A percentile compares a stretch with the other conserved stretches of the same genome.
phyloP scores from a whole-genome alignment of 805 yeast genomes.

The Teunomyces atbi region DNA sequence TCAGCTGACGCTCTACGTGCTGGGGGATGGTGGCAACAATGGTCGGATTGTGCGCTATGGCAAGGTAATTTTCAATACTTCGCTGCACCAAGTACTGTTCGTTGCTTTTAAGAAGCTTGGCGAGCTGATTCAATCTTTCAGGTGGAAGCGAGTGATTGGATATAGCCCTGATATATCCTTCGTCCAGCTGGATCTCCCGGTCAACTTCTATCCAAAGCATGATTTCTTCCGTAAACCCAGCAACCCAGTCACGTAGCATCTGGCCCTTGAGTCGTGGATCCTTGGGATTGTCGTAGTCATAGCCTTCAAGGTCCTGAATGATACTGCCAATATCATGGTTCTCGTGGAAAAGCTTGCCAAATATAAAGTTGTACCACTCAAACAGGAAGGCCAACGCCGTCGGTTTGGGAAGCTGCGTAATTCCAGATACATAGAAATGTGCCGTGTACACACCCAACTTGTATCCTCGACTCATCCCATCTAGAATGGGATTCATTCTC shows the following conservation, averaged over 20 bases:
- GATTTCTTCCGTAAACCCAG: background rate
- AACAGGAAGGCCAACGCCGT: background rate
- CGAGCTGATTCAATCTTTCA: background rate
- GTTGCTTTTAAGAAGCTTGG: background rate
- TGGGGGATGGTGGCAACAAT: background rate
- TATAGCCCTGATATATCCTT: background rate
- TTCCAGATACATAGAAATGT: background rate
- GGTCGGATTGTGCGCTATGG: background rate
- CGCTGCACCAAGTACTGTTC: background rate
- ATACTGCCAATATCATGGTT: background rate
- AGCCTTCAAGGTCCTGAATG: background rate
- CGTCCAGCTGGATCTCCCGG: background rate
- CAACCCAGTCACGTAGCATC: background rate
- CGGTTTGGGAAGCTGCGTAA: constrained; percentile 2
- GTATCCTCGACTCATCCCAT: constrained; percentile 2
- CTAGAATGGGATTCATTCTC: background rate
- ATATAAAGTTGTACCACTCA: constrained; percentile 1
- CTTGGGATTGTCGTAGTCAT: background rate
- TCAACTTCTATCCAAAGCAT: constrained; percentile 2
- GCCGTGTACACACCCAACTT: constrained; percentile 2
- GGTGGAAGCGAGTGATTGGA: background rate
- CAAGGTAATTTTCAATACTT: background rate
- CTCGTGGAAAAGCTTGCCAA: constrained; percentile 2
- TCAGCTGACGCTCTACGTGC: background rate
- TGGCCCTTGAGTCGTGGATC: background rate